Evolutionary conservation across 176 grass and related monocot genomes (phyloP).

Genomic region (Aegilops umbellulata): DNA sequence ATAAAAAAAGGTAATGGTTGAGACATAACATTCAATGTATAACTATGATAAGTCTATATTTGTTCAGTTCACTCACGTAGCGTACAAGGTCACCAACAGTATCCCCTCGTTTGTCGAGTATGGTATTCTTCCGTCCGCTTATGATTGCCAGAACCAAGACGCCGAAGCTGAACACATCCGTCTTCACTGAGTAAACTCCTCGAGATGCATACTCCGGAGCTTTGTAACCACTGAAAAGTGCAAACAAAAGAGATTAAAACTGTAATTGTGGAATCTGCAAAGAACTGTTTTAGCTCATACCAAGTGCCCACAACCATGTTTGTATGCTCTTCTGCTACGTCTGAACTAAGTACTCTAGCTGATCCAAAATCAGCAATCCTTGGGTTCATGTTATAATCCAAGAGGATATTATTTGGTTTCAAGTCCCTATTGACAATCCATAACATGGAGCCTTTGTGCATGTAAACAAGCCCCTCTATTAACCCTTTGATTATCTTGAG

Average conservation of each 20-base stretch:
- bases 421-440: slow-evolving; percentile 35
- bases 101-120: not conserved
- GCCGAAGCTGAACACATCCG: slow-evolving; percentile 43
- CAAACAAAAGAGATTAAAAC: not conserved
- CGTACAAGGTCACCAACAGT: slow-evolving; percentile 29
- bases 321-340: slow-evolving; percentile 21
- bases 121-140: slow-evolving; percentile 21
- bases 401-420: slow-evolving; percentile 28
- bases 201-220: slow-evolving; percentile 35
- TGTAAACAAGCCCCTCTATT: slow-evolving; percentile 32
- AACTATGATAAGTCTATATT: too few species aligned
- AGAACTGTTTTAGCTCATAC: too few species aligned
- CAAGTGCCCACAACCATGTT: slow-evolving; percentile 29
- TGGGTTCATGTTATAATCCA: slow-evolving; percentile 29
- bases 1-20: not conserved
- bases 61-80: slow-evolving; percentile 5
- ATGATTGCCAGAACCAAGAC: slow-evolving; percentile 35
- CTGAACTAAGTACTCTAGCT: slow-evolving; percentile 24
- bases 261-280: not conserved
- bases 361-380: slow-evolving; percentile 39
- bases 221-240: slow-evolving; percentile 32
- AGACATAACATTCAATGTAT: too few species aligned
- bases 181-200: slow-evolving; percentile 35
- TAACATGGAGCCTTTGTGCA: slow-evolving; percentile 23
- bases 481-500: slow-evolving; percentile 28